phyloP scores from a whole-genome alignment of 1,284 basidiomycete genomes.

The Cryptococcus sp. region DNA sequence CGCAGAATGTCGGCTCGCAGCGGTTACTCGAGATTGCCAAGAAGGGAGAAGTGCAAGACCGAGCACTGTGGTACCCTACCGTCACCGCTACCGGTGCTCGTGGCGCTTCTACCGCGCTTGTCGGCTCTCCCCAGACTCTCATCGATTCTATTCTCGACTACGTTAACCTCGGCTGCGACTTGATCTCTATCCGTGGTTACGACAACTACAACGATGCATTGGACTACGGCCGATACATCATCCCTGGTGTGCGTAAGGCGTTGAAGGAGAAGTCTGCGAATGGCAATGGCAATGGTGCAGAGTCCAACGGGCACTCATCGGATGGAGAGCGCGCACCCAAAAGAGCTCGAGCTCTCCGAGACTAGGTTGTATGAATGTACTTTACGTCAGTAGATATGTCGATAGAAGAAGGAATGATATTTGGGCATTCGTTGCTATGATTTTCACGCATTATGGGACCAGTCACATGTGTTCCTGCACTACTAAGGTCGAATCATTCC shows the following conservation, averaged over 20 bases:
- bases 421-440: no score
- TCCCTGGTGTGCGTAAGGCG: conserved; percentile 28
- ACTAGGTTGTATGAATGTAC: neutral
- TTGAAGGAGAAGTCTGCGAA: conserved; percentile 12
- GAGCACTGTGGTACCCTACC: conserved; percentile 41
- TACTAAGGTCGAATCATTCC: no score
- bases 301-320: conserved; percentile 1
- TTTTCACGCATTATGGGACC: no score
- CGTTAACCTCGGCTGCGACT: conserved; percentile 33
- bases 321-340: conserved; percentile 10
- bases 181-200: conserved; percentile 39
- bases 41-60: conserved; percentile 37
- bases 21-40: conserved; percentile 38
- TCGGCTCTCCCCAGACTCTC: conserved; percentile 36
- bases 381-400: neutral
- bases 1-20: conserved; percentile 38
- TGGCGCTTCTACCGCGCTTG: conserved; percentile 41
- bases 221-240: conserved; percentile 38
- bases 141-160: conserved; percentile 41
- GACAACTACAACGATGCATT: conserved; percentile 38
- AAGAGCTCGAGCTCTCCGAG: conserved; percentile 13
- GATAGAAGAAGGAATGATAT: no score
- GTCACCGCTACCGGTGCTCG: conserved; percentile 36
- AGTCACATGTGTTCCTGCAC: no score
- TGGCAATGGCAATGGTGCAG: neutral